Evolutionary conservation across 768 basidiomycete genomes (phyloP).

Genomic region (Suillus discolor): DNA sequence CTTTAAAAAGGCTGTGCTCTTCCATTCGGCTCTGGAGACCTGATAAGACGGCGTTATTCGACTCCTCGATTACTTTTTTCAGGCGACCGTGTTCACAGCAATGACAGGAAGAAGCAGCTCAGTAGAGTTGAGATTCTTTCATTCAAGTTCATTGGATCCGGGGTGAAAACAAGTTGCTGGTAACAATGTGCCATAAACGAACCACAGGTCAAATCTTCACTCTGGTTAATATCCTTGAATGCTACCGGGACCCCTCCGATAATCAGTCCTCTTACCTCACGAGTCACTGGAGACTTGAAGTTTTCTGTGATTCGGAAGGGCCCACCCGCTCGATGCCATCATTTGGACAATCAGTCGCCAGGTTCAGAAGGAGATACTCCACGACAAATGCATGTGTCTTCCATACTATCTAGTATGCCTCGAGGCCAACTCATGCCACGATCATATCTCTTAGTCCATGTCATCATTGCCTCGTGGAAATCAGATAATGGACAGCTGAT

Average conservation of each 20-base stretch:
- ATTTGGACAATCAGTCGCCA: not conserved
- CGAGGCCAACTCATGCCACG: not conserved
- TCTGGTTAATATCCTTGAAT: not conserved
- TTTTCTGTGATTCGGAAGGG: not conserved
- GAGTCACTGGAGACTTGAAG: not conserved
- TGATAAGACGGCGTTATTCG: not conserved
- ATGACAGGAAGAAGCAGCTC: not conserved
- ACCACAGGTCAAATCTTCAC: not conserved
- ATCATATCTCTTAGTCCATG: not conserved
- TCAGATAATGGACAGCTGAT: not conserved
- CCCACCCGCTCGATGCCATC: not conserved
- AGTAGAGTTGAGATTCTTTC: not conserved
- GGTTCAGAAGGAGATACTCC: not conserved
- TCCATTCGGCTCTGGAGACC: not conserved
- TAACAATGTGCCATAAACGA: not conserved
- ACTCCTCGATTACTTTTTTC: not conserved
- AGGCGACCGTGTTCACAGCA: not conserved
- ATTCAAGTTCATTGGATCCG: not conserved
- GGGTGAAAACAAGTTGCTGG: not conserved
- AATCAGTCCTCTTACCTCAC: not conserved
- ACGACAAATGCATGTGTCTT: not conserved
- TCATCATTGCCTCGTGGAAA: not conserved
- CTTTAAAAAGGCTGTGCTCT: not conserved
- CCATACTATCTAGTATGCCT: not conserved
- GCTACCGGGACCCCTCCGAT: not conserved